These are phyloP conservation scores for Straminergon stramineum DNA, from an alignment of 225 moss, liverwort and hornwort genomes.

Conservation along the genomic window DNA sequence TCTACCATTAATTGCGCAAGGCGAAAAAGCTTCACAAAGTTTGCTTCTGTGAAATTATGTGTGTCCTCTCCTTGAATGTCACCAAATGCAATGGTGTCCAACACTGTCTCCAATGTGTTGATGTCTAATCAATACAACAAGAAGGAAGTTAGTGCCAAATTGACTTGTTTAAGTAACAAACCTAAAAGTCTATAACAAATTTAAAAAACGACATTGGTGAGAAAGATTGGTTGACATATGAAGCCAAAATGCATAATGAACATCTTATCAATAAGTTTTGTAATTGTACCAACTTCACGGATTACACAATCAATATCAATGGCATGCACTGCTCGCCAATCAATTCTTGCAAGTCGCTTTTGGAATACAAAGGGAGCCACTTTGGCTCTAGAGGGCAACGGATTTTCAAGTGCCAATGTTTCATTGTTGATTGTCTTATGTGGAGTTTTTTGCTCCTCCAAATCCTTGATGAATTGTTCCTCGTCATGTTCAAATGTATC, in stretches of 20 bases:
- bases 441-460: constrained; percentile 11
- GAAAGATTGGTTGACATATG: background rate
- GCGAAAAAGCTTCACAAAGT: constrained; percentile 86
- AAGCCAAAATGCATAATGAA: background rate
- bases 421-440: background rate
- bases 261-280: background rate
- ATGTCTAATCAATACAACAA: constrained; percentile 37
- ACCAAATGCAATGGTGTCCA: constrained; percentile 82
- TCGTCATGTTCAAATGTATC: constrained; percentile 31
- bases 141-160: background rate
- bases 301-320: constrained; percentile 68
- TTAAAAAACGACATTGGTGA: background rate
- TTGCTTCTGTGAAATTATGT: constrained; percentile 81
- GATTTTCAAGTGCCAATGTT: background rate
- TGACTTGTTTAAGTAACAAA: background rate
- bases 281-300: constrained; percentile 64
- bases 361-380: constrained; percentile 47
- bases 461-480: constrained; percentile 10
- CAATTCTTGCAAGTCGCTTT: constrained; percentile 65
- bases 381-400: background rate
- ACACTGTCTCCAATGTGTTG: constrained; percentile 52
- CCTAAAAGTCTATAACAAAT: background rate
- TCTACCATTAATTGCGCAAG: constrained; percentile 91
- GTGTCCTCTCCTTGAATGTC: constrained; percentile 95
- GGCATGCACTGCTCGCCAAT: constrained; percentile 75